Conservation (phyloP, 768 basidiomycete species). For the Collybia nuda region DNA sequence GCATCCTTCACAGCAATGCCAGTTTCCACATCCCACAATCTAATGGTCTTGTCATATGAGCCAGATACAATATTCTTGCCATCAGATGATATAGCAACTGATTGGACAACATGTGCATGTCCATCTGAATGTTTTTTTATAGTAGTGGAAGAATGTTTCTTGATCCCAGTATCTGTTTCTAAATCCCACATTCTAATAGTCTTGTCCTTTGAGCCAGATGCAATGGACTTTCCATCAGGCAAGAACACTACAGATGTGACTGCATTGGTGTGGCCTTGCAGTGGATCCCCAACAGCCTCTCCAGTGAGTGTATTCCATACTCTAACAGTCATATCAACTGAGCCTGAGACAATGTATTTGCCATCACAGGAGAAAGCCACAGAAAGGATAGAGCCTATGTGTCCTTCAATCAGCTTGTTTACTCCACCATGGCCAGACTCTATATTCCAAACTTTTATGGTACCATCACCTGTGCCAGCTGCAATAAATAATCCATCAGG, state of each 20-base stretch:
- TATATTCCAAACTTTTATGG: conserved; percentile 21
- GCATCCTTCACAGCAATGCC: neutral
- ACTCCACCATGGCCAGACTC: neutral
- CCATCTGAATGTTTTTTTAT: neutral
- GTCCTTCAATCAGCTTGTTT: neutral
- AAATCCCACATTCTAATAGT: conserved; percentile 24
- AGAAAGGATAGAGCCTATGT: neutral
- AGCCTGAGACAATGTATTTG: conserved; percentile 2
- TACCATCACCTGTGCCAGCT: conserved; percentile 17
- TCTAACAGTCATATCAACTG: neutral
- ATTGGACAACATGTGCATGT: neutral
- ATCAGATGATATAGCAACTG: conserved; percentile 1
- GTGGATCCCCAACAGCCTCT: neutral
- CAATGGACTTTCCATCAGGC: neutral
- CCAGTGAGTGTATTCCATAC: conserved; percentile 3
- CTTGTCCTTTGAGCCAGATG: neutral
- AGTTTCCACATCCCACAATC: conserved; percentile 2
- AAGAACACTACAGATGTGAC: neutral
- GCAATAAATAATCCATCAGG: conserved; percentile 6
- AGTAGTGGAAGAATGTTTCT: too few species aligned
- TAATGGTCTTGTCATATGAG: neutral
- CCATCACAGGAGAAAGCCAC: conserved; percentile 8
- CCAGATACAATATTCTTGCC: neutral
- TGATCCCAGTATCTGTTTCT: neutral
- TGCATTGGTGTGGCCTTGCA: neutral